Evolutionary conservation across 257 asterid genomes (phyloP), one percentile per base, ranked within the genome.

Genomic region (Sherardia arvensis): DNA sequence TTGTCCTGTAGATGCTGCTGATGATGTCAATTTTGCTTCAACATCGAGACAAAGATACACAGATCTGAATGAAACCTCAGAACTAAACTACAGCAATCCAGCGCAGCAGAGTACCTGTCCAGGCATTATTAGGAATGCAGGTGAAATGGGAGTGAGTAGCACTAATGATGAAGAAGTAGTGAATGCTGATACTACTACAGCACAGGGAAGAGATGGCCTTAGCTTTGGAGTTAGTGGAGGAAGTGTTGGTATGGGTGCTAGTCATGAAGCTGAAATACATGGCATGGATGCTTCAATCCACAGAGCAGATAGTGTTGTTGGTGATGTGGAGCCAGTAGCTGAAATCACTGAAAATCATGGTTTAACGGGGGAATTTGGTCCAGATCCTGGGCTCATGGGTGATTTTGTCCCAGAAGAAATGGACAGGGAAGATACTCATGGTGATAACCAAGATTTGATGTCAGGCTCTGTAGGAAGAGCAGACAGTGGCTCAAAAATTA

Each of bases 231-330:
- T 87, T 65, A 93, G 99, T 72, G 97, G 95, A 43, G 99, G 97
- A 71, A 90, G 99, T 73, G 95, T 93, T 53, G 97, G 99, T 54
- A 90, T 93, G 97, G 99, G 99, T 72, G 99, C 99, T 54, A 90
- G 99, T 83, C 97, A 93, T 83, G 99, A 93, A 86, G 99, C 99
- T 77, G 99, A 93, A 78, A 90, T 93, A 66, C 97, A 93, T 59
- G 97, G 99, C 53, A 76, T 76, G 57, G 91, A 76, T 73, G 86
- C 85, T 59, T 85, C 87, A 73, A 71, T 87, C 64, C 82, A 87
- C 55, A 82, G 99, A 85, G 73, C 85, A 47, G 92, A 87, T 74
- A 90, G 96, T 63, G 80, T 83, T 40, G 86, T 83, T 23, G 97
- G 95, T 75, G 97, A 90, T 71, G 94, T 81, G 33, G 99, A 93